Evolutionary conservation across 106 monocot species (phyloP).

Genomic region (Agapanthus africanus): DNA sequence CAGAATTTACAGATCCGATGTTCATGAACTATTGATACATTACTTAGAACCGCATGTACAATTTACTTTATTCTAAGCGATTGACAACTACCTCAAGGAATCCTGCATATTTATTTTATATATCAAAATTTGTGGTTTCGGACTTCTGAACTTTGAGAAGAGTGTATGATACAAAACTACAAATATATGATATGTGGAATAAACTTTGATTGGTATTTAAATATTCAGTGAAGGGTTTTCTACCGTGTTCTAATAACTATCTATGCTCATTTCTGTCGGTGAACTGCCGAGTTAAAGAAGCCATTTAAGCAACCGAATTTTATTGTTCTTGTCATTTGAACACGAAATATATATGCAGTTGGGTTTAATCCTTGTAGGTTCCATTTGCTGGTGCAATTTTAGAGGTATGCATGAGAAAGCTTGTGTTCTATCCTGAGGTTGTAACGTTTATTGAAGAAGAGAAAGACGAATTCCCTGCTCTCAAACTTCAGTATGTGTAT

Average conservation of each 20-base stretch:
- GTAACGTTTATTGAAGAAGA: slow-evolving; percentile 88
- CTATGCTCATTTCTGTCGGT: background rate
- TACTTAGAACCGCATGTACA: background rate
- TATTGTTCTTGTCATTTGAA: background rate
- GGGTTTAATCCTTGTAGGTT: slow-evolving; percentile 37
- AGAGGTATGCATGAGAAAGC: slow-evolving; percentile 97
- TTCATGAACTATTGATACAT: background rate
- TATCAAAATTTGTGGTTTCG: background rate
- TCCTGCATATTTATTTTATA: background rate
- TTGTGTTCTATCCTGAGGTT: slow-evolving; percentile 89
- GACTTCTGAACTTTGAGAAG: background rate
- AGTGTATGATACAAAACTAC: background rate
- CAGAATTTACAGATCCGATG: background rate
- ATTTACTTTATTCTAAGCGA: background rate
- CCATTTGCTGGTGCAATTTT: slow-evolving; percentile 78
- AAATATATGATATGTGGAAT: background rate
- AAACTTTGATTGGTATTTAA: background rate
- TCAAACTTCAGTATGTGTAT: slow-evolving; percentile 70
- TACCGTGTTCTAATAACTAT: background rate
- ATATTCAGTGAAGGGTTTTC: too few relatives aligned
- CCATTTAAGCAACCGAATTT: background rate
- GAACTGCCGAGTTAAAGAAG: background rate
- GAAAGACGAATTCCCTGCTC: slow-evolving; percentile 69
- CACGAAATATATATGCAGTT: background rate
- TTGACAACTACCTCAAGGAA: background rate